Conservation (phyloP, 805 yeast genomes). For the Hanseniaspora mollemarum region DNA sequence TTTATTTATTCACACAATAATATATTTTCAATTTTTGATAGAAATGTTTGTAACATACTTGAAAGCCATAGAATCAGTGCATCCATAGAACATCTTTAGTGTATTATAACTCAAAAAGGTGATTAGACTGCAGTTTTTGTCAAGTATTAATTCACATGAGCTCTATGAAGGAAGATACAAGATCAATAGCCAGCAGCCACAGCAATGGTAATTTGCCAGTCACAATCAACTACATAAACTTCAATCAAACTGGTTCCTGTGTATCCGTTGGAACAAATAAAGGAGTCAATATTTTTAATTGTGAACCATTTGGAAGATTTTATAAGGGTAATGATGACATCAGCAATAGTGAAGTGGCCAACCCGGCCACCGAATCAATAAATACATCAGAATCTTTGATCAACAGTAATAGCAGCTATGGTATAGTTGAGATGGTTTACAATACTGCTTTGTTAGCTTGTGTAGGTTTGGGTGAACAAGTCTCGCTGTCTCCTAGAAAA, state of each 20-base stretch:
- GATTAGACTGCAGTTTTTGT: too few species aligned
- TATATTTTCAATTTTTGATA: too few species aligned
- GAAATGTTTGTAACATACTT: too few species aligned
- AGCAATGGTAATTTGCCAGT: conserved; percentile 19
- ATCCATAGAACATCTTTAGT: too few species aligned
- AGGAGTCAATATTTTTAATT: conserved; percentile 57
- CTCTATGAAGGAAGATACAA: conserved; percentile 2
- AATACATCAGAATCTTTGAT: not conserved
- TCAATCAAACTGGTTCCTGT: conserved; percentile 66
- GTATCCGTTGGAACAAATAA: conserved; percentile 54
- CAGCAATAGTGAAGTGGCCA: conserved; percentile 22
- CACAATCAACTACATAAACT: conserved; percentile 42
- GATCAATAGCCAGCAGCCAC: conserved; percentile 1
- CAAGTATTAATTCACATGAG: too few species aligned
- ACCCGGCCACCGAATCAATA: not conserved
- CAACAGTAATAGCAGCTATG: conserved; percentile 42
- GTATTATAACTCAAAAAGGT: too few species aligned
- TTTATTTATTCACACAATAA: too few species aligned
- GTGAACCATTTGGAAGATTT: conserved; percentile 54
- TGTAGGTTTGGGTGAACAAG: conserved; percentile 62
- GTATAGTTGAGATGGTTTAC: conserved; percentile 66
- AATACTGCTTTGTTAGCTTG: conserved; percentile 58
- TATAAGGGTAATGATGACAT: conserved; percentile 22
- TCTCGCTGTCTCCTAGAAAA: conserved; percentile 63
- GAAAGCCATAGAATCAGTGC: too few species aligned